phyloP scores from a whole-genome alignment of 2,329 filamentous ascomycete species.

The Claviceps pusilla region DNA sequence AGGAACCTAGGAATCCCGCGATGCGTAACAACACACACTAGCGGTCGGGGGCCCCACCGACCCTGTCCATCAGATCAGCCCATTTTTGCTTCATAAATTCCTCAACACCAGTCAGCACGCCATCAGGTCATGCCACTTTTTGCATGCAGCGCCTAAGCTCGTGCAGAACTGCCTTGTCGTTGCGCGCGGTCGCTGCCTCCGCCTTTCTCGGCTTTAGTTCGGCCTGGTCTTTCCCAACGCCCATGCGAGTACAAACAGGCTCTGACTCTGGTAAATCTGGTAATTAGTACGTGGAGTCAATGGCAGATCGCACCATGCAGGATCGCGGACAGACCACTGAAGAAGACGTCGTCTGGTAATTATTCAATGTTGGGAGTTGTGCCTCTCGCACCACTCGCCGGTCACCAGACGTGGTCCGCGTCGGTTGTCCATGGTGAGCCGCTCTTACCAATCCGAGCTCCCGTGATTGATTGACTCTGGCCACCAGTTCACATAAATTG shows the following conservation, averaged over 20 bases:
- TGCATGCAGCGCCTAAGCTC: conserved; percentile 3
- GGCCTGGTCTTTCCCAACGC: neutral
- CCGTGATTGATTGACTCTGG: neutral
- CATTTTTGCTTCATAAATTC: conserved; percentile 21
- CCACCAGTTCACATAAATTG: neutral
- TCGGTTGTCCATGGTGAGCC: neutral
- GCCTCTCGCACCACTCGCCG: neutral
- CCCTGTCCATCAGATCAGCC: conserved; percentile 17
- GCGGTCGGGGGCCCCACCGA: conserved; percentile 4
- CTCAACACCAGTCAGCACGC: conserved; percentile 13
- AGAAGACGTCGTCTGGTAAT: too few species aligned
- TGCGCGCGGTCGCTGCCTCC: conserved; percentile 2
- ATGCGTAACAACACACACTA: too few species aligned
- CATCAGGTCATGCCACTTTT: conserved; percentile 24
- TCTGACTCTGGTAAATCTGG: neutral
- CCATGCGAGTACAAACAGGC: neutral
- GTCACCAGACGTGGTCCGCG: neutral
- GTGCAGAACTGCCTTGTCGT: neutral
- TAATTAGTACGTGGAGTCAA: neutral
- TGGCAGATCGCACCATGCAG: neutral
- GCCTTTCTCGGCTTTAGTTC: conserved; percentile 1
- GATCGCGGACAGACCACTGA: neutral
- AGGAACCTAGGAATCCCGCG: too few species aligned
- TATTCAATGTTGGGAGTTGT: neutral
- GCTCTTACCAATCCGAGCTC: neutral